Conservation (phyloP, 2,329 filamentous ascomycete species). For the Tolypocladium guangdongense region DNA sequence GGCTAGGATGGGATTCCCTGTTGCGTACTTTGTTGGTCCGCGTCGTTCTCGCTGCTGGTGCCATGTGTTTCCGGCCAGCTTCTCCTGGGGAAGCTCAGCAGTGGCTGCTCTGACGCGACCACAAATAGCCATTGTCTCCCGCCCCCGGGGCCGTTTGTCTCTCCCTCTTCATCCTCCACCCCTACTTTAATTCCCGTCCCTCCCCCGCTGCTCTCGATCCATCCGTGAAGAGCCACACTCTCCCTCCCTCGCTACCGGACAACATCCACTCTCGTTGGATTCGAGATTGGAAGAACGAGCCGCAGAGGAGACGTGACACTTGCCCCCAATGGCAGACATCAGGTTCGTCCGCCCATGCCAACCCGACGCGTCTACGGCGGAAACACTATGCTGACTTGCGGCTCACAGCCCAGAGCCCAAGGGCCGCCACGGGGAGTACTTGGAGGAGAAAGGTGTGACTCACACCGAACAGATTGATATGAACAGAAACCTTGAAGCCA, state of each 20-base stretch:
- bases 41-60: not conserved
- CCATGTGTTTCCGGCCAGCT: not conserved
- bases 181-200: slow-evolving; percentile 3
- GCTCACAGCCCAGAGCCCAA: slow-evolving; percentile 7
- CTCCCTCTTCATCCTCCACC: slow-evolving; percentile 1
- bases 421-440: slow-evolving; percentile 5
- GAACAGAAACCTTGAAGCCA: slow-evolving; percentile 29
- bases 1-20: not conserved
- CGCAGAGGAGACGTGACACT: not conserved
- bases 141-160: slow-evolving; percentile 4
- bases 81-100: not conserved
- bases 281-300: not conserved
- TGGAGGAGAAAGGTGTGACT: slow-evolving; percentile 17
- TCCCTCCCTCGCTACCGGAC: not conserved
- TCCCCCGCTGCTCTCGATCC: slow-evolving; percentile 3
- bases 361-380: no score
- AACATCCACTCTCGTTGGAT: not conserved
- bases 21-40: not conserved
- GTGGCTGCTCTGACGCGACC: slow-evolving; percentile 4
- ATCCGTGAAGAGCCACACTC: not conserved
- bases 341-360: slow-evolving; percentile 5
- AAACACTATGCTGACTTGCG: not conserved
- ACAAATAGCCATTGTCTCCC: slow-evolving; percentile 7
- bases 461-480: slow-evolving; percentile 23
- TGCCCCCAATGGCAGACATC: slow-evolving; percentile 12